phyloP scores from a whole-genome alignment of 2,329 filamentous ascomycete genomes.

The Xylariaceae sp. region DNA sequence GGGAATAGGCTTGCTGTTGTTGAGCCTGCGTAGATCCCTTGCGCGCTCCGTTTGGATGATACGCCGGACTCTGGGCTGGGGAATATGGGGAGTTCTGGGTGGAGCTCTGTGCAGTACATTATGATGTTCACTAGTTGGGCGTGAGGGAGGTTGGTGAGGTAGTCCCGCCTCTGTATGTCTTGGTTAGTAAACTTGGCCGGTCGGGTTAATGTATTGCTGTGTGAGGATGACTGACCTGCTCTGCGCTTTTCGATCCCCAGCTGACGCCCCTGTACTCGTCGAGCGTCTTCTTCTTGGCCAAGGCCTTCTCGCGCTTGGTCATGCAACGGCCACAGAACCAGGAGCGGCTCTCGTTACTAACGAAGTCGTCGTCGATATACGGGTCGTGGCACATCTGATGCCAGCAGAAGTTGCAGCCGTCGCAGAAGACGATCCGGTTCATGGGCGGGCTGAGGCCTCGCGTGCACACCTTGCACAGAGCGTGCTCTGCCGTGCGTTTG shows the following conservation, averaged over 20 bases:
- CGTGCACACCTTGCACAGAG: conserved; percentile 68
- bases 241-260: conserved; percentile 38
- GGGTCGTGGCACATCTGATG: conserved; percentile 80
- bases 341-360: conserved; percentile 60
- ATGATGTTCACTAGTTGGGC: conserved; percentile 61
- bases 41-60: conserved; percentile 27
- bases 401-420: conserved; percentile 74
- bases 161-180: conserved; percentile 52
- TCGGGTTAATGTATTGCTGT: not conserved
- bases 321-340: conserved; percentile 68
- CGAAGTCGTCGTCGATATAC: conserved; percentile 63
- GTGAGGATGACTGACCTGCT: conserved; percentile 36
- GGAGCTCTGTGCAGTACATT: conserved; percentile 54
- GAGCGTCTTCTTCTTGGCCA: conserved; percentile 38
- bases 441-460: conserved; percentile 65
- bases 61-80: conserved; percentile 35
- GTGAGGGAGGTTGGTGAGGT: conserved; percentile 59
- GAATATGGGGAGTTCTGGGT: conserved; percentile 65
- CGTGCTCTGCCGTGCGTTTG: conserved; percentile 57
- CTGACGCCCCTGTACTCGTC: conserved; percentile 35
- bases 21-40: conserved; percentile 28
- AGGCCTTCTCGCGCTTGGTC: conserved; percentile 43
- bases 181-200: conserved; percentile 12
- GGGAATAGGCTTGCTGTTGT: conserved; percentile 31
- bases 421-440: conserved; percentile 83